Evolutionary conservation across 2,329 filamentous ascomycete genomes (phyloP).

Genomic region (Colletotrichum siamense): DNA sequence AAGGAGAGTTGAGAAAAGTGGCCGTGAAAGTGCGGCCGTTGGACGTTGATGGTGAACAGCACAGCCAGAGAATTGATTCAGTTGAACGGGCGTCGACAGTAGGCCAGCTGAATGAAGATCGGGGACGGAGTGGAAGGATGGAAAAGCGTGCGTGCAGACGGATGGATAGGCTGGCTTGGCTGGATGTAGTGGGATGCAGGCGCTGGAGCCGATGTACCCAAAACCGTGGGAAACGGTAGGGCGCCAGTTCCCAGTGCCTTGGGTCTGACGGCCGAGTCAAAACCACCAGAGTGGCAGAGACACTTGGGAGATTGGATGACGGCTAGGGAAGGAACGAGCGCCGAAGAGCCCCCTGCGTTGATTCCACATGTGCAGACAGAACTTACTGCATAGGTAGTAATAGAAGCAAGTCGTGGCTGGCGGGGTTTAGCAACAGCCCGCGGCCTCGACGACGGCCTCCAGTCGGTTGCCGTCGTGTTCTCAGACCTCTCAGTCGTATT

Average conservation of each 20-base stretch:
- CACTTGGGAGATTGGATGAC: constrained; percentile 17
- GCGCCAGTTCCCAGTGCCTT: background rate
- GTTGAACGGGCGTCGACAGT: background rate
- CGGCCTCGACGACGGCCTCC: background rate
- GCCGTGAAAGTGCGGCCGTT: background rate
- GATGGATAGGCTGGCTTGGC: background rate
- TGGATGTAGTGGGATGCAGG: background rate
- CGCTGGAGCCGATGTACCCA: background rate
- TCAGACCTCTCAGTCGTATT: background rate
- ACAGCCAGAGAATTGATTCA: background rate
- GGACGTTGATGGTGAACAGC: background rate
- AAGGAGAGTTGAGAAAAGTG: background rate
- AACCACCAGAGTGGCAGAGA: background rate
- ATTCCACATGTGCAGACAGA: background rate
- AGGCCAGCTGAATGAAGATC: background rate
- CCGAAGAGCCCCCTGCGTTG: background rate
- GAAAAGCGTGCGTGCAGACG: background rate
- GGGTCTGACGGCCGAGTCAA: constrained; percentile 17
- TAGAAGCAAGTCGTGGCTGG: background rate
- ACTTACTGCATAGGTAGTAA: background rate
- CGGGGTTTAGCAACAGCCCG: background rate
- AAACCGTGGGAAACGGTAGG: constrained; percentile 15
- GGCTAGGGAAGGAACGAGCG: constrained; percentile 13
- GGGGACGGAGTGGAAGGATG: no score
- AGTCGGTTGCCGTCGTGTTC: background rate